A percentile compares a stretch with the other conserved stretches of the same genome.
phyloP scores from a whole-genome alignment of 257 asterid genomes.

The Agastache rugosa region DNA sequence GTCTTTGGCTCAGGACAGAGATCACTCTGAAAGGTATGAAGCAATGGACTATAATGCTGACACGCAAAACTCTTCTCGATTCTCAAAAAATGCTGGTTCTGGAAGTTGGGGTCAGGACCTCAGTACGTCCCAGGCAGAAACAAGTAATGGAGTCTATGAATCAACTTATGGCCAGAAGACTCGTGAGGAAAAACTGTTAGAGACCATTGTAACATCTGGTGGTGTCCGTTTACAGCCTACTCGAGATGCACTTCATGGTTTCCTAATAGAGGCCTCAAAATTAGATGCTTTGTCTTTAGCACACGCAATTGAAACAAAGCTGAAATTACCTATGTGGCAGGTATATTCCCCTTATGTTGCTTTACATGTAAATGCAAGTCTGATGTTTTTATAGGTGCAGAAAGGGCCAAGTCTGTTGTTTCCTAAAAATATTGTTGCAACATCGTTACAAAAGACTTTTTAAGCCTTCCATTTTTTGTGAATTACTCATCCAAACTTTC shows the following conservation, averaged over 20 bases:
- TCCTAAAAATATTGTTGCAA: not conserved
- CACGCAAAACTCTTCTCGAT: conserved; percentile 53
- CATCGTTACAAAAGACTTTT: not conserved
- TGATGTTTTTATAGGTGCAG: conserved; percentile 17
- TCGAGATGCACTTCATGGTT: conserved; percentile 85
- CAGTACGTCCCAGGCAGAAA: conserved; percentile 62
- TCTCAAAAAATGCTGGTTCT: conserved; percentile 66
- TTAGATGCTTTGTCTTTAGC: conserved; percentile 68
- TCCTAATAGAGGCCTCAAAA: conserved; percentile 81
- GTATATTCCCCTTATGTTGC: conserved; percentile 46
- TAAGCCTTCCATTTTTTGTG: not conserved
- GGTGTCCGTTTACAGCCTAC: conserved; percentile 98
- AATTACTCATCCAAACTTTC: conserved; percentile 3
- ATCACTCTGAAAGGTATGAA: conserved; percentile 63
- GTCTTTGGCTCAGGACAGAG: conserved; percentile 77
- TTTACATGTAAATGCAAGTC: conserved; percentile 18
- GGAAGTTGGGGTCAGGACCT: conserved; percentile 71
- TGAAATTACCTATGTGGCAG: conserved; percentile 94
- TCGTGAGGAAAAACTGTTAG: conserved; percentile 85
- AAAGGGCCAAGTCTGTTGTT: conserved; percentile 22
- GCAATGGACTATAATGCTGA: conserved; percentile 56
- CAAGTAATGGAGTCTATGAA: conserved; percentile 50
- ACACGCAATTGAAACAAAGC: conserved; percentile 79
- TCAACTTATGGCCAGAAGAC: conserved; percentile 60
- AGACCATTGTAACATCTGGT: conserved; percentile 87